Evolutionary conservation across 306 rosid genomes (phyloP).

Genomic region (Rubus idaeus): DNA sequence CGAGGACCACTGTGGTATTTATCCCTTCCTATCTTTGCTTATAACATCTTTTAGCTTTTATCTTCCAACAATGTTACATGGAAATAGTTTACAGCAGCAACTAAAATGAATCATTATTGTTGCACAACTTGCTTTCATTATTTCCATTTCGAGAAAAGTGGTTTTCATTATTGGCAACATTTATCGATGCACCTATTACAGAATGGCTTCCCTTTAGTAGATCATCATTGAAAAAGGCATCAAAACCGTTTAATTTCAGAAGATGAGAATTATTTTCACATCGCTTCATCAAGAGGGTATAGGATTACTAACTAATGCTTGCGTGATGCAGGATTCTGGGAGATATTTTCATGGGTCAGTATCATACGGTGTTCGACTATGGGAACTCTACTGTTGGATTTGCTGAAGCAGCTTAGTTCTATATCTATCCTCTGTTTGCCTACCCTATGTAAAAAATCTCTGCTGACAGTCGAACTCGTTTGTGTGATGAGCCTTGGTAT

Average conservation of each 20-base stretch:
- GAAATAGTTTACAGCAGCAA: neutral
- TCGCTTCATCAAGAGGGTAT: neutral
- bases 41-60: neutral
- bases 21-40: neutral
- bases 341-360: constrained; percentile 60
- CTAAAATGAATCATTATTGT: neutral
- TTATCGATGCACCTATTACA: neutral
- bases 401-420: constrained; percentile 45
- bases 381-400: constrained; percentile 50
- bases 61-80: neutral
- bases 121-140: neutral
- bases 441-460: neutral
- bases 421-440: neutral
- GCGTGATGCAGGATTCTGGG: constrained; percentile 55
- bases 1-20: constrained; percentile 61
- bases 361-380: constrained; percentile 55
- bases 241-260: neutral
- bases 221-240: neutral
- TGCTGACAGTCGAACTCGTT: neutral
- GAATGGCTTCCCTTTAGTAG: neutral
- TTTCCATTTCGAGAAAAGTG: neutral
- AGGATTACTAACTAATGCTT: neutral
- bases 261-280: neutral
- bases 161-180: neutral
- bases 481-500: neutral